Evolutionary conservation across 345 rosid species (phyloP).

Genomic region (Firmiana major): DNA sequence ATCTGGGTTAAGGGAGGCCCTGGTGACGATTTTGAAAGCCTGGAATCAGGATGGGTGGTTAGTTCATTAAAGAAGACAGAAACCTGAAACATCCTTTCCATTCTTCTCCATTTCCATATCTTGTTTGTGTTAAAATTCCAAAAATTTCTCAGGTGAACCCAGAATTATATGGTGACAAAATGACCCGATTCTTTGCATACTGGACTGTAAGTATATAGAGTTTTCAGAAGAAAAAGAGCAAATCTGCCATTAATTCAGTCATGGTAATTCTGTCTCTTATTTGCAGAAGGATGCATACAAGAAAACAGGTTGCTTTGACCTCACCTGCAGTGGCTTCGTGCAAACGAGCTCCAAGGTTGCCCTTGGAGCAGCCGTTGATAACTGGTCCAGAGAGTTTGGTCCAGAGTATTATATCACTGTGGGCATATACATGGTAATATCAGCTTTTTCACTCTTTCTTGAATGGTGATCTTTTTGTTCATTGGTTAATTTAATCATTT

Average conservation of each 20-base stretch:
- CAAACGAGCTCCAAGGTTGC: slow-evolving; percentile 27
- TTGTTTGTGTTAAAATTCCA: not conserved
- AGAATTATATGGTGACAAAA: not conserved
- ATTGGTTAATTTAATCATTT: not conserved
- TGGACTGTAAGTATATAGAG: not conserved
- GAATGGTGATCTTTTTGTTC: not conserved
- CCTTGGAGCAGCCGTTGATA: slow-evolving; percentile 28
- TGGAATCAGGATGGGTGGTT: slow-evolving; percentile 57
- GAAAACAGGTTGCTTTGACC: not conserved
- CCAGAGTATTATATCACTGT: slow-evolving; percentile 24
- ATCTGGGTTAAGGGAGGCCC: slow-evolving; percentile 41
- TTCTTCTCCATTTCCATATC: not conserved
- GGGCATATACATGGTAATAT: slow-evolving; percentile 27
- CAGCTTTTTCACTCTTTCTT: not conserved
- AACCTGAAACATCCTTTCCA: slow-evolving; percentile 27
- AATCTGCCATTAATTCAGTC: not conserved
- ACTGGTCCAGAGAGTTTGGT: not conserved
- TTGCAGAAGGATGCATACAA: not conserved
- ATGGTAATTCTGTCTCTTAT: not conserved
- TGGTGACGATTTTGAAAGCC: slow-evolving; percentile 23
- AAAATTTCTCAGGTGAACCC: slow-evolving; percentile 2
- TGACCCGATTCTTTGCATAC: not conserved
- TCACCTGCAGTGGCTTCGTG: slow-evolving; percentile 43
- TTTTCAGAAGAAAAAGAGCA: not conserved
- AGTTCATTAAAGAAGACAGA: slow-evolving; percentile 25